Evolutionary conservation across 1,284 basidiomycete species (phyloP).

Genomic region (Heliocybe sulcata): DNA sequence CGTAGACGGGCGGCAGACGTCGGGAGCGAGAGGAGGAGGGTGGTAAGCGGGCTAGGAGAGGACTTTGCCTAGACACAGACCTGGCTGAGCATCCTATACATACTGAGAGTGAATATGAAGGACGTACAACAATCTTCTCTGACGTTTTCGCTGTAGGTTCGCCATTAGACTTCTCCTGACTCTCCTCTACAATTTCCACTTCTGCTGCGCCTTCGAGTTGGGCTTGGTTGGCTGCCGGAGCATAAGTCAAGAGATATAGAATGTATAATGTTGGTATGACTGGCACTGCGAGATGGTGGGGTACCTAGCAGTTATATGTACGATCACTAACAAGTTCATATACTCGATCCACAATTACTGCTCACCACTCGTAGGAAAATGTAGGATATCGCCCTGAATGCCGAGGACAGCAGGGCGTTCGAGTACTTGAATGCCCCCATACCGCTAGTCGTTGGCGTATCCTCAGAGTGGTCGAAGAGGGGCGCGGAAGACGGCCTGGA

Average conservation of each 20-base stretch:
- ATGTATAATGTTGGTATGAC: not conserved
- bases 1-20: constrained; percentile 30
- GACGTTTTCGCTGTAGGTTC: not conserved
- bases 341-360: constrained; percentile 2
- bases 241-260: not conserved
- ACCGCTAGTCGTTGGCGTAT: not conserved
- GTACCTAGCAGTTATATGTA: not conserved
- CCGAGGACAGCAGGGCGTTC: constrained; percentile 18
- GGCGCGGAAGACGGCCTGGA: not conserved
- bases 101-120: not conserved
- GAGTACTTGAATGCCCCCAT: not conserved
- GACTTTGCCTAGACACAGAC: too few relatives aligned
- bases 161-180: not conserved
- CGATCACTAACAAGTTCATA: not conserved
- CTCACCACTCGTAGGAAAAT: constrained; percentile 34
- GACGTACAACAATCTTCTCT: not conserved
- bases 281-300: not conserved
- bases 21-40: constrained; percentile 37
- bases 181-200: not conserved
- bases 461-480: not conserved
- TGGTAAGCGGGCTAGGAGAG: constrained; percentile 10
- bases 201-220: not conserved
- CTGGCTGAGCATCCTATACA: too few relatives aligned
- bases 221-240: not conserved
- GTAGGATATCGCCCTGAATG: constrained; percentile 30